Percentiles rank a stretch among this genome's conserved stretches.
These are phyloP conservation scores for Colletotrichum sp. DNA, from an alignment of 2,329 filamentous ascomycete species.

Conservation along the genomic window DNA sequence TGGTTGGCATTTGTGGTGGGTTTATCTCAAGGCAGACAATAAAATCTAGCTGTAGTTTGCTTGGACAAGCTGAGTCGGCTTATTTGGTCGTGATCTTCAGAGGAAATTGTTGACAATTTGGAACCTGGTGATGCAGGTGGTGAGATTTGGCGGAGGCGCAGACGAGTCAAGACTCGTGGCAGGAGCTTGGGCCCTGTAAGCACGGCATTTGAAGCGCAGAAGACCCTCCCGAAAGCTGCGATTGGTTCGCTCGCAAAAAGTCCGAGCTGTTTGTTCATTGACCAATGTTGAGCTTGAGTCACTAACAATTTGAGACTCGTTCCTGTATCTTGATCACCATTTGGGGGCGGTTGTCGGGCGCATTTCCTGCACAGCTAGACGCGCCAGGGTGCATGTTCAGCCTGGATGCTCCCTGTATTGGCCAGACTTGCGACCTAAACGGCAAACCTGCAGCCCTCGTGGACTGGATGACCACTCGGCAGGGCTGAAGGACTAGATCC, in stretches of 20 bases:
- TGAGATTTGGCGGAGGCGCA: neutral
- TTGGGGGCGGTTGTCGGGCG: neutral
- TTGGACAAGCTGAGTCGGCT: neutral
- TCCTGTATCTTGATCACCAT: neutral
- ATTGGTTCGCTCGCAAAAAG: neutral
- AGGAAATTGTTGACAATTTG: neutral
- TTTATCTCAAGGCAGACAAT: neutral
- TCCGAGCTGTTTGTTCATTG: neutral
- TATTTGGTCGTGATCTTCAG: neutral
- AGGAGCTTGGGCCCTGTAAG: neutral
- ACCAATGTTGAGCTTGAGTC: neutral
- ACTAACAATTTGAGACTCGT: neutral
- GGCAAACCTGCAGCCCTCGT: neutral
- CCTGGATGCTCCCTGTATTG: neutral
- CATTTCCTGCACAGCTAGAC: neutral
- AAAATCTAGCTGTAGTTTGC: neutral
- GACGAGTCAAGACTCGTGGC: neutral
- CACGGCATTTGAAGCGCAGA: neutral
- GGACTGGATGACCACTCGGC: neutral
- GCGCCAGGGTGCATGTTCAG: neutral
- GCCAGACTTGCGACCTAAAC: neutral
- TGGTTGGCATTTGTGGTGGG: neutral
- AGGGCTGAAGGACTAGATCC: neutral
- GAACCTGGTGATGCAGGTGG: neutral
- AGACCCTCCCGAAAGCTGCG: neutral